These are phyloP conservation scores for Lactifluus echinatus DNA, from an alignment of 768 basidiomycete species.

Conservation along the genomic window DNA sequence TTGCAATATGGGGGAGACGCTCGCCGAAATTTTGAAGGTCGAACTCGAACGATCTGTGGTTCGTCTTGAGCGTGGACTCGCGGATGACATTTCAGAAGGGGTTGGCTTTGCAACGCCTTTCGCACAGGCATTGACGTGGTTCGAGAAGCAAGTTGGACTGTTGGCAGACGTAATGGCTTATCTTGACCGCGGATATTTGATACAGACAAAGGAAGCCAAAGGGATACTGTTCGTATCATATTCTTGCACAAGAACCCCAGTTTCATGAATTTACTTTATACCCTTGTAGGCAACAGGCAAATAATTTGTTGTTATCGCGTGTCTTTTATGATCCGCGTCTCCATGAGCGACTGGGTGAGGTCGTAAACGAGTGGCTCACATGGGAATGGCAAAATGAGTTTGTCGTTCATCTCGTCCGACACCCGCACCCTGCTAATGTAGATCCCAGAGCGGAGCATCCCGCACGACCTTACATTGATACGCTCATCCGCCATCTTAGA, in stretches of 20 bases:
- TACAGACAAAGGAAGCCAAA: conserved; percentile 31
- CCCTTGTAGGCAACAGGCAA: conserved; percentile 11
- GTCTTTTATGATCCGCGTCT: conserved; percentile 8
- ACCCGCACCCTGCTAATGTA: neutral
- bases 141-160: conserved; percentile 50
- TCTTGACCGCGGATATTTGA: conserved; percentile 2
- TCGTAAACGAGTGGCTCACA: conserved; percentile 15
- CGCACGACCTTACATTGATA: conserved; percentile 35
- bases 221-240: conserved; percentile 22
- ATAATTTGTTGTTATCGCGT: neutral
- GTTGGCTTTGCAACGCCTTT: conserved; percentile 54
- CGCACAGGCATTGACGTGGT: conserved; percentile 51
- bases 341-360: neutral
- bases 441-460: conserved; percentile 31
- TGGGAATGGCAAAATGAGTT: conserved; percentile 17
- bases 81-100: conserved; percentile 22
- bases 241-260: neutral
- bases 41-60: conserved; percentile 51
- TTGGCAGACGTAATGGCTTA: conserved; percentile 1
- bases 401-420: neutral
- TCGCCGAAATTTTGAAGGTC: conserved; percentile 50
- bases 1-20: conserved; percentile 43
- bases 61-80: conserved; percentile 34
- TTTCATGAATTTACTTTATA: neutral
- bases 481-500: conserved; percentile 49